These are phyloP conservation scores for Nemania sp. DNA, from an alignment of 2,329 filamentous ascomycete species.

Conservation along the genomic window DNA sequence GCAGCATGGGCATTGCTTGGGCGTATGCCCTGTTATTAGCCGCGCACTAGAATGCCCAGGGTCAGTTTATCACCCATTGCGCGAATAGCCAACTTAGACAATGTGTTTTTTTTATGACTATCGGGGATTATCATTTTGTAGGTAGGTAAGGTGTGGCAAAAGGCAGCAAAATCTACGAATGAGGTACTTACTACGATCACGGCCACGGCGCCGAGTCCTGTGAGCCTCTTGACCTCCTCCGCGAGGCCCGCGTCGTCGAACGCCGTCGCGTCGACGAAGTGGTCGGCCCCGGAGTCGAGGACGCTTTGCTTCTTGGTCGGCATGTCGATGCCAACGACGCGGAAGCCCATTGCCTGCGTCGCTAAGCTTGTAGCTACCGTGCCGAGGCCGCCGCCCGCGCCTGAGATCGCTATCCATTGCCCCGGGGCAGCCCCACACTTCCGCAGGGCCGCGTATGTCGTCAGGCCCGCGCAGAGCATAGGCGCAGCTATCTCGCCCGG, in stretches of 20 bases:
- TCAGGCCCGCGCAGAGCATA: constrained; percentile 41
- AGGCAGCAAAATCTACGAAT: no score
- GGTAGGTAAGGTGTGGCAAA: no score
- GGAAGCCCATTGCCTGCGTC: constrained; percentile 32
- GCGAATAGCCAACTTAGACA: neutral
- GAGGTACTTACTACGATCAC: constrained; percentile 24
- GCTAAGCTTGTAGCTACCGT: constrained; percentile 36
- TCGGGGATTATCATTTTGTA: no score
- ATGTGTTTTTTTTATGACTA: no score
- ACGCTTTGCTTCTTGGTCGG: constrained; percentile 29
- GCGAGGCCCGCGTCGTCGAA: constrained; percentile 32
- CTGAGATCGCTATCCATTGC: constrained; percentile 39
- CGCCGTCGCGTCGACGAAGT: constrained; percentile 37
- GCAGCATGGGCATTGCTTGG: constrained; percentile 35
- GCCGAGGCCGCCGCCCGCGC: constrained; percentile 40
- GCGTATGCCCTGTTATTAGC: constrained; percentile 36
- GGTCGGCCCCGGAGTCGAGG: constrained; percentile 35
- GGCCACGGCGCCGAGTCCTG: constrained; percentile 35
- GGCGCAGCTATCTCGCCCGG: constrained; percentile 38
- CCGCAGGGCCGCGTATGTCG: constrained; percentile 37
- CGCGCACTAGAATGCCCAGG: constrained; percentile 16
- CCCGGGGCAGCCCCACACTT: constrained; percentile 33
- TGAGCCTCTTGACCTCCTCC: constrained; percentile 37
- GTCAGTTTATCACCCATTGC: no score
- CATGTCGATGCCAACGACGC: constrained; percentile 40